A percentile compares a stretch with the other conserved stretches of the same genome.
Evolutionary conservation across 169 alveolate species (phyloP).

Genomic region (Plasmodium reichenowi): DNA sequence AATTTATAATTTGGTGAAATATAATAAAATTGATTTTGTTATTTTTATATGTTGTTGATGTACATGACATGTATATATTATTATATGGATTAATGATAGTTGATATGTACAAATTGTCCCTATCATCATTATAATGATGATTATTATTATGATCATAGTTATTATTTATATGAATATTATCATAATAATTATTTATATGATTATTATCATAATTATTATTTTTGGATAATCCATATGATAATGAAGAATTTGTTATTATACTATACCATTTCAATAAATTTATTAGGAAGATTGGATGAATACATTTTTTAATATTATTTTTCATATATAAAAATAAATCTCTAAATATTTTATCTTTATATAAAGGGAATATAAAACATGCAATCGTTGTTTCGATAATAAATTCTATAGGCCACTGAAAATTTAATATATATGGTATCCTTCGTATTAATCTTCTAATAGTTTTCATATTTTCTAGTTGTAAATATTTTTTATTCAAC

Average conservation of each 20-base stretch:
- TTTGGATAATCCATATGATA: too few species aligned
- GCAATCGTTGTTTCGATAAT: slow-evolving; percentile 53
- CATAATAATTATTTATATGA: too few species aligned
- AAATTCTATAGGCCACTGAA: slow-evolving; percentile 71
- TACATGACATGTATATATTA: too few species aligned
- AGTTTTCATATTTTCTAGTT: slow-evolving; percentile 34
- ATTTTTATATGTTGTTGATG: too few species aligned
- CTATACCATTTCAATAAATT: slow-evolving; percentile 20
- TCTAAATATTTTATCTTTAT: slow-evolving; percentile 10
- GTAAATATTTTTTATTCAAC: slow-evolving; percentile 30
- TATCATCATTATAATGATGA: too few species aligned
- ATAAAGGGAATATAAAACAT: slow-evolving; percentile 14
- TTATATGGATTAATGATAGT: too few species aligned
- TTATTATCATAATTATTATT: too few species aligned
- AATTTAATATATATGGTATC: slow-evolving; percentile 47
- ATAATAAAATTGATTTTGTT: slow-evolving; percentile 10
- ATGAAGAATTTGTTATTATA: neutral
- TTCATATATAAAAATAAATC: slow-evolving; percentile 51
- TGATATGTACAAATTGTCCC: too few species aligned
- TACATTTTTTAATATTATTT: slow-evolving; percentile 50
- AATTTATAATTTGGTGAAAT: slow-evolving; percentile 37
- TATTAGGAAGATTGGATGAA: slow-evolving; percentile 28
- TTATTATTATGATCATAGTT: too few species aligned
- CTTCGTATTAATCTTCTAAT: slow-evolving; percentile 51
- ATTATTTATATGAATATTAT: too few species aligned